Evolutionary conservation across 176 grass and related monocot species (phyloP).

Genomic region (Aegilops umbellulata): DNA sequence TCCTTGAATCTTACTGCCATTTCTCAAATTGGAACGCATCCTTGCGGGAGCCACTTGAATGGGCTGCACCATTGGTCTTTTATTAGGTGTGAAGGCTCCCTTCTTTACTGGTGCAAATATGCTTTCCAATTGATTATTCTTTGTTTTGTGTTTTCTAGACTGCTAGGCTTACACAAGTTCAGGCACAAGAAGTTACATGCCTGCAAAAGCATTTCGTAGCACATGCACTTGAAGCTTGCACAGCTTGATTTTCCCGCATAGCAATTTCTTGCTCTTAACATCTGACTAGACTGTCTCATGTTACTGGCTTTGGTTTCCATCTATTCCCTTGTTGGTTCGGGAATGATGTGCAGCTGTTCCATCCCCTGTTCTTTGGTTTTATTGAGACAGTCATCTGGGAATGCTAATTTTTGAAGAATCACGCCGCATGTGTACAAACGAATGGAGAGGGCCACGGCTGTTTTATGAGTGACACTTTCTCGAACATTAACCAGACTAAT

Average conservation of each 20-base stretch:
- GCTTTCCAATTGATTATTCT: not conserved
- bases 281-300: not conserved
- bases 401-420: not conserved
- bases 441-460: not conserved
- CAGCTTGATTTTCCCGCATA: not conserved
- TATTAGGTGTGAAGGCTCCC: not conserved
- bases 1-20: not conserved
- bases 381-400: not conserved
- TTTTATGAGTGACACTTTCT: not conserved
- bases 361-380: not conserved
- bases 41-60: not conserved
- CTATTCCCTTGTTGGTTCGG: not conserved
- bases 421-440: not conserved
- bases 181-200: not conserved
- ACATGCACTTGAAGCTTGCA: not conserved
- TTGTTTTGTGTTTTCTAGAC: not conserved
- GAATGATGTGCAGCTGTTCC: not conserved
- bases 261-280: constrained; percentile 13
- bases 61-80: not conserved
- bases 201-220: not conserved
- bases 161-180: not conserved
- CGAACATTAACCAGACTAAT: not conserved
- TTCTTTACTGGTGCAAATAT: not conserved
- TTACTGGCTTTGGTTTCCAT: not conserved
- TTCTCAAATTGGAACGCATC: not conserved